A percentile compares a stretch with the other conserved stretches of the same genome.
Evolutionary conservation across 2,329 filamentous ascomycete species (phyloP).

Genomic region (Chaetomiaceae sp.): DNA sequence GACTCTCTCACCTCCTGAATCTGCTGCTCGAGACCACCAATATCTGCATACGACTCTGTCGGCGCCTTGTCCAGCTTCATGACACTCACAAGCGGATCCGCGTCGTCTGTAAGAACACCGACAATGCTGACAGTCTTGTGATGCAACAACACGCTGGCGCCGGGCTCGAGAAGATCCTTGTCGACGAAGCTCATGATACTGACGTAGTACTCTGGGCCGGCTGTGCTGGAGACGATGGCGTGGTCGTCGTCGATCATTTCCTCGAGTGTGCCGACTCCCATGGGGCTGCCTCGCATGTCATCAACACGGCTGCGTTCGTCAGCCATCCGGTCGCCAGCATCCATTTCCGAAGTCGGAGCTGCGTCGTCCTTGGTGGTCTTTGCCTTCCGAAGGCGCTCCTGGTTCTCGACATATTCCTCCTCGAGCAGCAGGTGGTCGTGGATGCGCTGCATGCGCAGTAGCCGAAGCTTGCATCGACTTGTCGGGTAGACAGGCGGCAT

Average conservation of each 20-base stretch:
- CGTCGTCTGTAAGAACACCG: conserved; percentile 92
- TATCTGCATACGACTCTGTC: conserved; percentile 96
- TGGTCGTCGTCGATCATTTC: conserved; percentile 99
- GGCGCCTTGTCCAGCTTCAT: conserved; percentile 99
- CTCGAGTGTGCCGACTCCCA: conserved; percentile 96
- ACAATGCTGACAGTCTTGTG: conserved; percentile 98
- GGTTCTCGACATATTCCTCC: conserved; percentile 98
- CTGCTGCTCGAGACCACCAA: conserved; percentile 89
- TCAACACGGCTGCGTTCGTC: conserved; percentile 94
- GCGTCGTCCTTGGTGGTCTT: conserved; percentile 73
- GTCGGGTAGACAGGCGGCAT: conserved; percentile 92
- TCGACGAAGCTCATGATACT: conserved; percentile 99
- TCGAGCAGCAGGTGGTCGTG: conserved; percentile 96
- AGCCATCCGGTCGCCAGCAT: conserved; percentile 78
- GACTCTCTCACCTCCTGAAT: conserved; percentile 98
- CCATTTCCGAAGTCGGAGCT: conserved; percentile 62
- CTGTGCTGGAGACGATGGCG: conserved; percentile 95
- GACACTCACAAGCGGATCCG: conserved; percentile 90
- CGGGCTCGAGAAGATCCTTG: conserved; percentile 95
- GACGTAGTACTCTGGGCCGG: conserved; percentile 97
- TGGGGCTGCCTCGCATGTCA: conserved; percentile 96
- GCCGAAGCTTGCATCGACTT: conserved; percentile 93
- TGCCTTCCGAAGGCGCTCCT: conserved; percentile 89
- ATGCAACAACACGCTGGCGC: conserved; percentile 89
- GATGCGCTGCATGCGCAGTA: conserved; percentile 96